Base-by-base conservation (phyloP, 371 early-diverging fungal genomes). In the Thermomucor indicae-seudaticae region DNA sequence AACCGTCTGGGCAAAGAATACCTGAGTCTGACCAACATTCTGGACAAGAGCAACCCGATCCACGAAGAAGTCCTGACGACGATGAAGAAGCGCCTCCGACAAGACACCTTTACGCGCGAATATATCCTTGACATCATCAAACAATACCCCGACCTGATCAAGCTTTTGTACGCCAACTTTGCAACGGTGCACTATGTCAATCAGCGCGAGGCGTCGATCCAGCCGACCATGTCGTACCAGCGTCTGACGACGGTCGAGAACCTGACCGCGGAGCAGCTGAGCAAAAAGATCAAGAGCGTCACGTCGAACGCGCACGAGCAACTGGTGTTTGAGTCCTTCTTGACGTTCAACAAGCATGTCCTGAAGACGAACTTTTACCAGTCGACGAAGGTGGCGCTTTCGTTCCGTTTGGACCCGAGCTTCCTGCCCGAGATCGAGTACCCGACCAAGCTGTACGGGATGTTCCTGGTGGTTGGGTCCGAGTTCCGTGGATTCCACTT, bases 341-440 rank as follows among this genome's bases (percentile, higher is more conserved):
- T 96, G 48, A 86, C 85, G 41, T 97, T 98, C 79, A 98, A 98
- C 84, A 80, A 86, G 68, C 92, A 95, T 63, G 93, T 97, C 10
- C 83, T 97, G 58, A 97, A 97, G 85, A 97, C 98, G 68, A 97
- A 97, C 88, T 97, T 97, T 63, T 97, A 97, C 77, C 95, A 96
- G 70, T 92, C 96, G 35, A 96, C 98, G 67, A 98, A 98, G 82
- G 98, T 98, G 3, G 97, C 98, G 2, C 80, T 98, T 24, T 93
- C 97, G 12, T 98, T 98, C 90, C 88, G 98, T 52, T 78, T 98
- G 77, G 89, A 95, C 53, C 91, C 98, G 7, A 55, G 76, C 34
- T 97, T 97, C 80, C 73, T 98, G 63, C 96, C 97, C 23, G 85
- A 80, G 24, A 84, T 95, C 51, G 98, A 98, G 75, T 98, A 96